These are phyloP conservation scores for Plectranthus barbatus DNA, from an alignment of 257 asterid genomes.

Conservation along the genomic window DNA sequence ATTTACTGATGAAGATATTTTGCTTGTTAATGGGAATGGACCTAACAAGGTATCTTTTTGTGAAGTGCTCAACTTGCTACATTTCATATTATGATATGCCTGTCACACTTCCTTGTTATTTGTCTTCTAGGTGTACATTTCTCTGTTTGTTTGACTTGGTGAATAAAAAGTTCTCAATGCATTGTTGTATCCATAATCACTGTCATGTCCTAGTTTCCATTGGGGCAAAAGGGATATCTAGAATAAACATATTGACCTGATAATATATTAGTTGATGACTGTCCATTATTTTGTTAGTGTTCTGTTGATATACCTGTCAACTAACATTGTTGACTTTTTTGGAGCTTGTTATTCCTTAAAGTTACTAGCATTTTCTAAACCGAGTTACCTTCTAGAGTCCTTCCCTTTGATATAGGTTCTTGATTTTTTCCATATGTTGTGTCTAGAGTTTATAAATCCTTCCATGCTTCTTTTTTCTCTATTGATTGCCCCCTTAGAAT, in stretches of 20 bases:
- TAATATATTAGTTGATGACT: too few relatives aligned
- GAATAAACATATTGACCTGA: too few relatives aligned
- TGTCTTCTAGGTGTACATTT: background rate
- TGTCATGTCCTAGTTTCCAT: too few relatives aligned
- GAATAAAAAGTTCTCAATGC: too few relatives aligned
- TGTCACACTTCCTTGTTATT: background rate
- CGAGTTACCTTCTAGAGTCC: background rate
- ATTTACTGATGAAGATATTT: slow-evolving; percentile 27
- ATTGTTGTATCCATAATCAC: background rate
- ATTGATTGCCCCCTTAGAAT: too few relatives aligned
- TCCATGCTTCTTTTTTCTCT: too few relatives aligned
- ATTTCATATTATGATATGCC: background rate
- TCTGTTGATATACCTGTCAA: too few relatives aligned
- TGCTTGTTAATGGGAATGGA: slow-evolving; percentile 14
- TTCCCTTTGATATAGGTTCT: background rate
- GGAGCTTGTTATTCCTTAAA: too few relatives aligned
- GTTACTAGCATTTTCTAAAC: background rate
- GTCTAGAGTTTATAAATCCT: background rate
- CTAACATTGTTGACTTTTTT: too few relatives aligned
- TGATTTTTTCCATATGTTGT: background rate
- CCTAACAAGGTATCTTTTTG: slow-evolving; percentile 30
- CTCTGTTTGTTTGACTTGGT: background rate
- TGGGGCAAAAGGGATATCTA: too few relatives aligned
- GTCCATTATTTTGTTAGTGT: too few relatives aligned
- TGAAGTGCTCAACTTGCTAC: background rate